Evolutionary conservation across 2,329 filamentous ascomycete genomes (phyloP).

Genomic region (Sporothrix inflata): DNA sequence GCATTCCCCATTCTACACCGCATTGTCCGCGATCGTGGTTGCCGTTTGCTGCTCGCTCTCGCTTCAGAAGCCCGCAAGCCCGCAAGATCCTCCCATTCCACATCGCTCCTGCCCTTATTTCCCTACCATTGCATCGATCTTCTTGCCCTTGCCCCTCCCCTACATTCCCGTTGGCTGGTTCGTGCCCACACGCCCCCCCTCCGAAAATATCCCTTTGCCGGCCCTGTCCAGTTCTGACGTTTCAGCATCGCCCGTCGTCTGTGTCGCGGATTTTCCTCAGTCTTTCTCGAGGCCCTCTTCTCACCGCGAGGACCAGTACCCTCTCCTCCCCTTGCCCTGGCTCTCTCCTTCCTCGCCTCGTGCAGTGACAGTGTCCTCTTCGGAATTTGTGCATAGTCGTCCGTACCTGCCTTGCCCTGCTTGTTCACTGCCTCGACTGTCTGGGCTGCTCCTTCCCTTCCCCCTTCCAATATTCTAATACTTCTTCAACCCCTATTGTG

Average conservation of each 20-base stretch:
- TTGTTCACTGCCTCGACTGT: conserved; percentile 1
- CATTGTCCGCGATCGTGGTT: neutral
- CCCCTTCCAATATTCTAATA: conserved; percentile 8
- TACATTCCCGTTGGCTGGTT: conserved; percentile 24
- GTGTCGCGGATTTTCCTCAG: conserved; percentile 39
- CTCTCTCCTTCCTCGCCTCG: neutral
- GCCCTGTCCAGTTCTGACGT: conserved; percentile 36
- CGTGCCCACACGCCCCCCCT: conserved; percentile 22
- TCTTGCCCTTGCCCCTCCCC: conserved; percentile 10
- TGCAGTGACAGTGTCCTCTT: neutral
- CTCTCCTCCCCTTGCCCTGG: neutral
- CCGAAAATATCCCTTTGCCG: conserved; percentile 32
- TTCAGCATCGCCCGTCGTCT: conserved; percentile 37
- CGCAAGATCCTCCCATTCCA: conserved; percentile 3
- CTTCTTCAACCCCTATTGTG: conserved; percentile 30
- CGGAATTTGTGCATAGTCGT: neutral
- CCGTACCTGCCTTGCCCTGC: neutral
- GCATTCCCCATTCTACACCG: neutral
- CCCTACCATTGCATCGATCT: neutral
- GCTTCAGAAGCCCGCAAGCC: neutral
- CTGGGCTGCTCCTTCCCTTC: conserved; percentile 14
- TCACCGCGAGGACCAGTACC: neutral
- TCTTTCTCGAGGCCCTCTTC: conserved; percentile 4
- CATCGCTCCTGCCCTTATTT: conserved; percentile 12
- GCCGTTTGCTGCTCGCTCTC: neutral